phyloP scores from a whole-genome alignment of 257 asterid species.

The Salvia splendens region DNA sequence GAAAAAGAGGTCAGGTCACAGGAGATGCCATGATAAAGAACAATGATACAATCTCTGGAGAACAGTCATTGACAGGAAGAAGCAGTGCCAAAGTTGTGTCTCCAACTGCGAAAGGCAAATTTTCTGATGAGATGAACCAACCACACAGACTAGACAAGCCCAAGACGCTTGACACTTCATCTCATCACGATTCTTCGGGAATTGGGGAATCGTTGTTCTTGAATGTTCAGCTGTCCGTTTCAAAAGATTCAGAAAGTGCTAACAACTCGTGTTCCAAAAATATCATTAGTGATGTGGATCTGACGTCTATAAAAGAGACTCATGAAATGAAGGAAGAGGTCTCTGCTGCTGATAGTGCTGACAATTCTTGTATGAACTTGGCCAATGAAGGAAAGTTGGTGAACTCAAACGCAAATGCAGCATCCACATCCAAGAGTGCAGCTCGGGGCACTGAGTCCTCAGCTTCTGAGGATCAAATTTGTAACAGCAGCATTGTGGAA shows the following conservation, averaged over 20 bases:
- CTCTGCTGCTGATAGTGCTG: conserved; percentile 26
- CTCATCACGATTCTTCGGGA: conserved; percentile 23
- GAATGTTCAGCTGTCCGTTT: conserved; percentile 29
- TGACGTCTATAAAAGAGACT: conserved; percentile 9
- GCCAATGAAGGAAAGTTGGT: conserved; percentile 21
- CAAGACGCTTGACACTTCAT: conserved; percentile 36
- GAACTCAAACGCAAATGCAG: conserved; percentile 26
- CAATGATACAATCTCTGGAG: conserved; percentile 24
- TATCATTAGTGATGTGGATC: conserved; percentile 23
- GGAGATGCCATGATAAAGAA: conserved; percentile 25
- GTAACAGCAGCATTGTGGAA: conserved; percentile 26
- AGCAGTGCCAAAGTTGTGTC: conserved; percentile 27
- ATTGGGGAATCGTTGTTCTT: conserved; percentile 14
- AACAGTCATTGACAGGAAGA: conserved; percentile 29
- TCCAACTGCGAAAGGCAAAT: conserved; percentile 22
- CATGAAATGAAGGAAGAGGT: conserved; percentile 16
- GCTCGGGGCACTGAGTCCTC: conserved; percentile 7
- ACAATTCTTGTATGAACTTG: conserved; percentile 22
- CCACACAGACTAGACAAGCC: conserved; percentile 30
- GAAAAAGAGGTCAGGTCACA: conserved; percentile 21
- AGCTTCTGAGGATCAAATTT: conserved; percentile 19
- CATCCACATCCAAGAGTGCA: conserved; percentile 15
- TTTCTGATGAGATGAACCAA: conserved; percentile 29
- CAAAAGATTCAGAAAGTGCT: conserved; percentile 36
- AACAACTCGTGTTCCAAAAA: conserved; percentile 14